These are phyloP conservation scores for Cladorrhinum samala DNA, from an alignment of 495 filamentous ascomycete genomes.

Conservation along the genomic window DNA sequence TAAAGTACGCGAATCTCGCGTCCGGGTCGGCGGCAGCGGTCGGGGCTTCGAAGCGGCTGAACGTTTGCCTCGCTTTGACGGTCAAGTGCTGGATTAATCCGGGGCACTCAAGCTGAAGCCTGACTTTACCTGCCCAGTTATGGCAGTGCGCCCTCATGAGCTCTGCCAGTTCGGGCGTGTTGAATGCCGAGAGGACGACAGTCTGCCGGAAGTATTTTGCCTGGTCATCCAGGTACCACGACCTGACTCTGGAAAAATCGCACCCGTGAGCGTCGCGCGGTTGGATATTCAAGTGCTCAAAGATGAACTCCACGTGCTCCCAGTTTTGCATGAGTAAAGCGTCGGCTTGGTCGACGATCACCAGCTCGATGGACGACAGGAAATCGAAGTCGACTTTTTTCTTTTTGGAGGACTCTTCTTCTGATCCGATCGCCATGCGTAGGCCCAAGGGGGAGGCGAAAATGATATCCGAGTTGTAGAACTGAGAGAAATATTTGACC, in stretches of 20 bases:
- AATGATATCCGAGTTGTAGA: constrained; percentile 94
- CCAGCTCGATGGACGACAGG: constrained; percentile 83
- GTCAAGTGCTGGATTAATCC: constrained; percentile 63
- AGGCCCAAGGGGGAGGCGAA: constrained; percentile 83
- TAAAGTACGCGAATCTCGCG: constrained; percentile 88
- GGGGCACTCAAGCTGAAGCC: constrained; percentile 58
- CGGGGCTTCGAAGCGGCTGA: constrained; percentile 75
- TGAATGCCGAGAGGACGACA: constrained; percentile 69
- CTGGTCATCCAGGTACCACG: constrained; percentile 85
- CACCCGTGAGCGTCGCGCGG: constrained; percentile 87
- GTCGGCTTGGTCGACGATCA: constrained; percentile 87
- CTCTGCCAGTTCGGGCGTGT: constrained; percentile 82
- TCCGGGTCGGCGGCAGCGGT: constrained; percentile 71
- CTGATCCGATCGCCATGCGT: constrained; percentile 78
- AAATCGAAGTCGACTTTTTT: constrained; percentile 86
- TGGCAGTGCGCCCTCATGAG: constrained; percentile 69
- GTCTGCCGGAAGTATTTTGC: constrained; percentile 79
- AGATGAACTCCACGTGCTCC: constrained; percentile 88
- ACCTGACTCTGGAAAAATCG: constrained; percentile 85
- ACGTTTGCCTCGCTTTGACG: constrained; percentile 73
- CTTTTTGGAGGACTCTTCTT: constrained; percentile 48
- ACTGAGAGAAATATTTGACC: constrained; percentile 88
- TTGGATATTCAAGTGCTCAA: constrained; percentile 86
- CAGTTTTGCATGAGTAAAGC: constrained; percentile 96
- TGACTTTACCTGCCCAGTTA: constrained; percentile 72